Evolutionary conservation across 2,329 filamentous ascomycete genomes (phyloP).

Genomic region (Ceratocystis smalleyi): DNA sequence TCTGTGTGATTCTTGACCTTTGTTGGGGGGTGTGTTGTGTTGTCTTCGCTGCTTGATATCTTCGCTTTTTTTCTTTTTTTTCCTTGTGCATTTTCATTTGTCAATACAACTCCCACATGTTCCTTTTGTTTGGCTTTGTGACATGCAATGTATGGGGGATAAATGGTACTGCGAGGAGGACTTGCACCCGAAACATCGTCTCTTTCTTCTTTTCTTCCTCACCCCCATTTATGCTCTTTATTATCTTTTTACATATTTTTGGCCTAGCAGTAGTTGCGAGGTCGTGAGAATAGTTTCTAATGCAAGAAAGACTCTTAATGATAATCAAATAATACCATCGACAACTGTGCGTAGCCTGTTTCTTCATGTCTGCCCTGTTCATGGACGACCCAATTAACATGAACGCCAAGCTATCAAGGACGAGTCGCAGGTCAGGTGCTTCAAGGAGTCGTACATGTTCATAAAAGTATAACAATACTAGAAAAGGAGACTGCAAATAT

Average conservation of each 20-base stretch:
- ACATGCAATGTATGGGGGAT: not conserved
- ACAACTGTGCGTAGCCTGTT: not conserved
- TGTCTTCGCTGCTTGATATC: not conserved
- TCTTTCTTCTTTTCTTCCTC: not conserved
- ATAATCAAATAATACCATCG: not conserved
- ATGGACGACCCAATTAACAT: too few relatives aligned
- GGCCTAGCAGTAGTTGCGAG: not conserved
- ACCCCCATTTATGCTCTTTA: not conserved
- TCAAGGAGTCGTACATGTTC: not conserved
- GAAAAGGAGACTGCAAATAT: slow-evolving; percentile 1
- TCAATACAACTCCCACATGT: slow-evolving; percentile 4
- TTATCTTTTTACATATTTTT: not conserved
- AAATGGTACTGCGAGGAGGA: not conserved
- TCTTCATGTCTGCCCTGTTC: too few relatives aligned
- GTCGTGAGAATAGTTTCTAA: not conserved
- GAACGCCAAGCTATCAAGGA: too few relatives aligned
- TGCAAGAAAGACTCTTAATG: not conserved
- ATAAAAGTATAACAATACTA: slow-evolving; percentile 1
- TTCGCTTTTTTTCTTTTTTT: not conserved
- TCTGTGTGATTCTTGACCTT: not conserved
- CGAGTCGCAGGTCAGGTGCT: not conserved
- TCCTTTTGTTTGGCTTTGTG: not conserved
- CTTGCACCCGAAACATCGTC: not conserved
- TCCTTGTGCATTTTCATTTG: not conserved
- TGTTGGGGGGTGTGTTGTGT: not conserved